phyloP scores from a whole-genome alignment of 2,329 filamentous ascomycete species.

The Claviceps arundinis region DNA sequence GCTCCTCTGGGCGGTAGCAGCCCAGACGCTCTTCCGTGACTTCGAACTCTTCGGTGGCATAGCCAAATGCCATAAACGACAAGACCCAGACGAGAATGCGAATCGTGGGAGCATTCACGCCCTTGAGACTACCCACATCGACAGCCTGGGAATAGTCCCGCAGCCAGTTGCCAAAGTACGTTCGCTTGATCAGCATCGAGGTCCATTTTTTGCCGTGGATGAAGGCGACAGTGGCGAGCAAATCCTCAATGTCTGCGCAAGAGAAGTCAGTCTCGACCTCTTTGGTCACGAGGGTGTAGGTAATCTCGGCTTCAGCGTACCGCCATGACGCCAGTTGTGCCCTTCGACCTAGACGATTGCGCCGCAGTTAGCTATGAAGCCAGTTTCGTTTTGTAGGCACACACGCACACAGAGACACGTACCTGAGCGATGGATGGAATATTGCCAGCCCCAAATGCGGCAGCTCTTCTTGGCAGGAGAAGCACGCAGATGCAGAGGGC shows the following conservation, averaged over 20 bases:
- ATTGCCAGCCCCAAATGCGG: slow-evolving; percentile 57
- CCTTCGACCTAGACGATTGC: slow-evolving; percentile 42
- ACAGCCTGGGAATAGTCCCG: slow-evolving; percentile 76
- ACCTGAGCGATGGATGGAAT: slow-evolving; percentile 50
- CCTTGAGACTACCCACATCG: slow-evolving; percentile 68
- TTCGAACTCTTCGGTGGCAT: slow-evolving; percentile 76
- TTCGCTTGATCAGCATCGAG: slow-evolving; percentile 60
- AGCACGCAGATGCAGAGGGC: slow-evolving; percentile 39
- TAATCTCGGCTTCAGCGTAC: slow-evolving; percentile 18
- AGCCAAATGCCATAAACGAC: slow-evolving; percentile 70
- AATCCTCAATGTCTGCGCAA: slow-evolving; percentile 63
- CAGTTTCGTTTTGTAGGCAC: background rate
- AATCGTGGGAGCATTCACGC: slow-evolving; percentile 65
- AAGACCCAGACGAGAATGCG: slow-evolving; percentile 70
- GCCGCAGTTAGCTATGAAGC: background rate
- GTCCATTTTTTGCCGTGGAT: slow-evolving; percentile 78
- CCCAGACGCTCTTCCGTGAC: slow-evolving; percentile 70
- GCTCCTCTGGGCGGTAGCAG: slow-evolving; percentile 65
- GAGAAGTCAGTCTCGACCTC: background rate
- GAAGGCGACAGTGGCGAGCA: slow-evolving; percentile 64
- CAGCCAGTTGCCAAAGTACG: slow-evolving; percentile 80
- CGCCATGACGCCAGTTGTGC: slow-evolving; percentile 57
- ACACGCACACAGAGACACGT: slow-evolving; percentile 1
- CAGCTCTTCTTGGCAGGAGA: slow-evolving; percentile 41
- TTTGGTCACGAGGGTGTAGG: background rate